Evolutionary conservation across 2,329 filamentous ascomycete species (phyloP), one percentile per base, ranked within the genome.

Genomic region (Arachnomyces sp.): DNA sequence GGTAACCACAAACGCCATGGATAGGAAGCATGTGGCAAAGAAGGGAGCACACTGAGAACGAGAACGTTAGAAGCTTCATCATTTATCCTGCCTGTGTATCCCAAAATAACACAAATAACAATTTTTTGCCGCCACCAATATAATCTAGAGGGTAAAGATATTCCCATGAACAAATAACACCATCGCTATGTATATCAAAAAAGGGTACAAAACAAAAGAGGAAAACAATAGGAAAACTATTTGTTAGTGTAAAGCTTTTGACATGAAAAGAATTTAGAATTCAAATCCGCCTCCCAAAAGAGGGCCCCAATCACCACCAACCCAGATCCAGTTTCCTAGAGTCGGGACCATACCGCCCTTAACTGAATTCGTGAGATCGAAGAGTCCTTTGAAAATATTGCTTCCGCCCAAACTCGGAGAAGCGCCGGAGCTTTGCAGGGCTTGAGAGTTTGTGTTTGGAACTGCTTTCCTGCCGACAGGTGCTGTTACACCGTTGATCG

Each of bases 401-500:
- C n/a, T 25, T 31, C 45, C 56, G 39, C 56, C 60, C n/a, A 48
- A 51, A 39, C 54, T 53, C 6, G 57, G 57, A 4, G 53, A 52
- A 9, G 49, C 54, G 17, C 47, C 49, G 33, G 51, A 59, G 13
- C 50, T 51, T 15, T 50, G 39, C 12, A 30, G 43, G n/a, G 44
- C 43, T 5, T 54, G 44, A 7, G 54, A 51, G 15, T 53, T 56
- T 38, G 47, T 45, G 7, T 46, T 37, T 4, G 59, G 57, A 5
- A 61, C 46, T 7, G 58, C 46, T 37, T 49, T 61, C 29, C 72
- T 61, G 8, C 71, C 72, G 5, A 68, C 60, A 1, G 67, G 53
- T 18, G 58, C 52, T 5, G 57, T 60, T n/a, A 77, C 66, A 3
- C 66, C 64, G 58, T 90, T 90, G 53, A 87, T 59, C 34, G 53